Base-by-base conservation (phyloP, 176 grass and related monocot species). In the Saccharum spontaneum region DNA sequence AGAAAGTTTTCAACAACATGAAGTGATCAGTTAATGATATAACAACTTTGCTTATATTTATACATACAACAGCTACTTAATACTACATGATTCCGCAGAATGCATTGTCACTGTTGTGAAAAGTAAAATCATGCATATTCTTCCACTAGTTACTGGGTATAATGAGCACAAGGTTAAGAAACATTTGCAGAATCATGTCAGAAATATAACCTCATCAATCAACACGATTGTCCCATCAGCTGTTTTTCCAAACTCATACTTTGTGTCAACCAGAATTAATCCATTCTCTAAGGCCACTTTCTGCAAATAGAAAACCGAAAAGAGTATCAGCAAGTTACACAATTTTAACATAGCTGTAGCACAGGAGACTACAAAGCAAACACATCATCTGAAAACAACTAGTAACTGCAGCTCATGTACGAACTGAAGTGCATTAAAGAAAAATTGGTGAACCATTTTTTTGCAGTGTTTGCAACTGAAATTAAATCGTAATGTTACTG, bases 181-280 rank as follows among this genome's bases (percentile, higher is more conserved):
- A 78, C 13, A 66, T 23, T 48, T 20, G 83, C 77, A 78, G 26
- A 34, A 81, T 61, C 36, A 88, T 55, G 60, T 79, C 5, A 84
- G 24, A 83, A 81, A 60, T 36, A 39, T 28, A 74, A 98, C 97
- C 96, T 98, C 96, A 88, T 98, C 93, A 67, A 98, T 90, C 79
- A 98, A 90, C 83, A 98, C 61, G 24, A 98, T 90, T 61, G 87
- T 94, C 64, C 97, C 97, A 79, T 95, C 93, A 82, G 67, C 59
- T 87, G 88, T 78, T 83, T 98, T 98, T 55, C 97, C 93, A 59
- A 98, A 98, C 79, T 98, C 97, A 87, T 98, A 98, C 70, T 98
- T 98, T 69, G 93, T 98, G 75, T 95, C 97, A 75, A 95, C 93
- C 65, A 98, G 78, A 87, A 95, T 83, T 26, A 98, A 85, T 75